These are phyloP conservation scores for Crithidia mellificae DNA, from an alignment of 208 protist species.

Conservation along the genomic window DNA sequence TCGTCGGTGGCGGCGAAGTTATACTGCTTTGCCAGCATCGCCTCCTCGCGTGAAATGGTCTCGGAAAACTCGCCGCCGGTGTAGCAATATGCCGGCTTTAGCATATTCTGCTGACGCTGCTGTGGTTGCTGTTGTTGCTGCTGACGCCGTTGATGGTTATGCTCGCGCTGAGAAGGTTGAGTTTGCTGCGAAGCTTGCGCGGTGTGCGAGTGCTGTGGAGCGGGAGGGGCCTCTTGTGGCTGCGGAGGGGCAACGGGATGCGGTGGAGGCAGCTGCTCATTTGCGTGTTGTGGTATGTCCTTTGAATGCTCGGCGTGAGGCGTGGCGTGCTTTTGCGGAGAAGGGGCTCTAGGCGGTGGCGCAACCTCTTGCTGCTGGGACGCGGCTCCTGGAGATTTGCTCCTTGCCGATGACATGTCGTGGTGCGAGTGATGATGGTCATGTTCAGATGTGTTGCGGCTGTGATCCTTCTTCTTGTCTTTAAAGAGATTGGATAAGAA, in stretches of 20 bases:
- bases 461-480: slow-evolving; percentile 21
- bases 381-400: not conserved
- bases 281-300: slow-evolving; percentile 13
- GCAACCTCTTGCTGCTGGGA: slow-evolving; percentile 7
- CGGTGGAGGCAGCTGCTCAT: not conserved
- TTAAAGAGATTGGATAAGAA: slow-evolving; percentile 29
- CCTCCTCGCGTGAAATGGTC: slow-evolving; percentile 30
- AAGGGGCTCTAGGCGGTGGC: not conserved
- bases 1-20: slow-evolving; percentile 28
- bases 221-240: not conserved
- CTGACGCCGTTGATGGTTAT: not conserved
- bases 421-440: slow-evolving; percentile 10
- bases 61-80: slow-evolving; percentile 27
- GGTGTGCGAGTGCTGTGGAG: not conserved
- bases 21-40: slow-evolving; percentile 32
- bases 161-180: not conserved
- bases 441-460: slow-evolving; percentile 7
- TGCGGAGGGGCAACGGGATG: not conserved
- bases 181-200: not conserved
- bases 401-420: not conserved
- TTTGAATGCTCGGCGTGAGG: slow-evolving; percentile 13
- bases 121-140: slow-evolving; percentile 9
- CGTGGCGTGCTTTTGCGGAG: not conserved
- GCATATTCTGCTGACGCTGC: not conserved
- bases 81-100: slow-evolving; percentile 29